These are phyloP conservation scores for Penicillium crustosum DNA, from an alignment of 2,329 filamentous ascomycete genomes.

Conservation along the genomic window DNA sequence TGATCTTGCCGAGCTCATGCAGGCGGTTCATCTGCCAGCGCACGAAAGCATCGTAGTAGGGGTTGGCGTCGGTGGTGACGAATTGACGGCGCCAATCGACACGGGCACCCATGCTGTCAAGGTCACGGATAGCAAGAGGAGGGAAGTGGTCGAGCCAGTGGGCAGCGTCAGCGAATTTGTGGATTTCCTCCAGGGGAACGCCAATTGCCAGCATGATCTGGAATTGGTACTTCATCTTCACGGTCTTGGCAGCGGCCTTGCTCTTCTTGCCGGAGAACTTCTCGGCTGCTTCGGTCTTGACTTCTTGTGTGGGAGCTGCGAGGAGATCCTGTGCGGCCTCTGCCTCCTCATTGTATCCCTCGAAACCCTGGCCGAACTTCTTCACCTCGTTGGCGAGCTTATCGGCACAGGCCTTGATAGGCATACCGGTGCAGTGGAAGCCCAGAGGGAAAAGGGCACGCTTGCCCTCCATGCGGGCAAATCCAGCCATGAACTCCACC, in stretches of 20 bases:
- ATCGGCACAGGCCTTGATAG: conserved; percentile 95
- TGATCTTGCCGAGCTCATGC: conserved; percentile 86
- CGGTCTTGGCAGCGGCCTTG: conserved; percentile 84
- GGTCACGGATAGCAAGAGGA: conserved; percentile 70
- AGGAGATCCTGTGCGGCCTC: conserved; percentile 50
- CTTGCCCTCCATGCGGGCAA: conserved; percentile 88
- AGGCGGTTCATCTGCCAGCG: conserved; percentile 96
- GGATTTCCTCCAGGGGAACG: conserved; percentile 82
- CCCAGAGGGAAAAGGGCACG: conserved; percentile 84
- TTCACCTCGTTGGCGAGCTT: conserved; percentile 89
- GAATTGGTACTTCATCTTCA: conserved; percentile 94
- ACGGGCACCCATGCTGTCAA: conserved; percentile 78
- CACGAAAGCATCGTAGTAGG: conserved; percentile 93
- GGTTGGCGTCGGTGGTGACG: conserved; percentile 94
- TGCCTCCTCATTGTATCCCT: conserved; percentile 68
- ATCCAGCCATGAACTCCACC: conserved; percentile 86
- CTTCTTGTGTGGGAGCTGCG: conserved; percentile 62
- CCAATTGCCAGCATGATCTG: conserved; percentile 92
- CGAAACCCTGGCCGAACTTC: conserved; percentile 84
- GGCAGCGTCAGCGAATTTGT: conserved; percentile 86
- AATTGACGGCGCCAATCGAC: conserved; percentile 93
- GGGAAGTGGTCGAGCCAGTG: conserved; percentile 94
- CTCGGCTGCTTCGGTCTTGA: conserved; percentile 72
- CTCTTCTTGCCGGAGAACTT: conserved; percentile 93
- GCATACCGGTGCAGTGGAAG: conserved; percentile 96